A percentile compares a stretch with the other conserved stretches of the same genome.
These are phyloP conservation scores for Solanum chacoense DNA, from an alignment of 305 asterid genomes.

Conservation along the genomic window DNA sequence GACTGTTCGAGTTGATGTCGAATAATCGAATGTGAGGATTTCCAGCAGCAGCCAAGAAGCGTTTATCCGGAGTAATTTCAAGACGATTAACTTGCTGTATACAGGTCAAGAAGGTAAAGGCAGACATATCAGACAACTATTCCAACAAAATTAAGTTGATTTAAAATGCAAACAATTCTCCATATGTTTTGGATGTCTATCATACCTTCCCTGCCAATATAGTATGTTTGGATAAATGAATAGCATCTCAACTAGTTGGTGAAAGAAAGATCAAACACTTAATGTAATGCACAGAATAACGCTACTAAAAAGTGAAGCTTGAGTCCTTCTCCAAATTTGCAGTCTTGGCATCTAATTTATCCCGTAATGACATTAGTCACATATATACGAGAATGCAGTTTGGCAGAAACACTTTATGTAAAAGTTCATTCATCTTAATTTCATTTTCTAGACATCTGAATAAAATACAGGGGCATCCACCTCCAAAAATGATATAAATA, in stretches of 20 bases:
- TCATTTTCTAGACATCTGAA: not conserved
- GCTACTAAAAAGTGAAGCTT: not conserved
- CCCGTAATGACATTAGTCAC: not conserved
- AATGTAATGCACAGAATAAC: not conserved
- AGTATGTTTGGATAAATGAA: not conserved
- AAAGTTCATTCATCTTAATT: not conserved
- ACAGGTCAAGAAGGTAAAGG: not conserved
- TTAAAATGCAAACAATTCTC: not conserved
- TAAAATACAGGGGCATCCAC: not conserved
- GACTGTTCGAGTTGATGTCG: conserved; percentile 73
- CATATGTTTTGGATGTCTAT: not conserved
- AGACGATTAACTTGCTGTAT: conserved; percentile 89
- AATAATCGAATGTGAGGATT: conserved; percentile 94
- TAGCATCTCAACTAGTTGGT: not conserved
- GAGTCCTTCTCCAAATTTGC: not conserved
- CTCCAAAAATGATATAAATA: not conserved
- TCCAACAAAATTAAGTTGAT: not conserved
- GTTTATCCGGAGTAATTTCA: conserved; percentile 86
- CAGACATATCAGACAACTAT: not conserved
- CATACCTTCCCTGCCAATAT: not conserved
- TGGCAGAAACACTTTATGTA: not conserved
- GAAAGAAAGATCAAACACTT: not conserved
- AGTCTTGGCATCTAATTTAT: not conserved
- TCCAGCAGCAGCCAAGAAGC: conserved; percentile 89
- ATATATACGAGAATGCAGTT: not conserved